Conservation (phyloP, 768 basidiomycete genomes). For the Boletellus emodensis region DNA sequence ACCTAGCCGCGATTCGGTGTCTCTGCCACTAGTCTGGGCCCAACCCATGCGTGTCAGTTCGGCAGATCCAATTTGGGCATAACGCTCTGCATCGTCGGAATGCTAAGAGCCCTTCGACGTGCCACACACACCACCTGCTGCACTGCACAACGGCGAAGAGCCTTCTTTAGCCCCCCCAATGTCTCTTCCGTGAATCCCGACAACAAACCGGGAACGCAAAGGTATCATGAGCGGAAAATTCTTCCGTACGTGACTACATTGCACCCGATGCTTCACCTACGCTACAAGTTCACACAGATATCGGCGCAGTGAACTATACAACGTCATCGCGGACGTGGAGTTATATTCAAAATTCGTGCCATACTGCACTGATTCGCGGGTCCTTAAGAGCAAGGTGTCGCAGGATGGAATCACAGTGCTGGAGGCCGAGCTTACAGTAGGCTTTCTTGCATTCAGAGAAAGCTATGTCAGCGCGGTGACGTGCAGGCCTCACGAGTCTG, state of each 20-base stretch:
- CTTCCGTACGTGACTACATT: slow-evolving; percentile 65
- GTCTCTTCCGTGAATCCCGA: slow-evolving; percentile 42
- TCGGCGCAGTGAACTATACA: slow-evolving; percentile 71
- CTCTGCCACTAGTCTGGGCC: too few species aligned
- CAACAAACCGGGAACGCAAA: slow-evolving; percentile 43
- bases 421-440: slow-evolving; percentile 84
- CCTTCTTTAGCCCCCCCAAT: slow-evolving; percentile 50
- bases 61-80: neutral
- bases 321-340: slow-evolving; percentile 80
- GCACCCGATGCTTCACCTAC: slow-evolving; percentile 6
- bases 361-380: slow-evolving; percentile 73
- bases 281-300: slow-evolving; percentile 50
- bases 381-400: slow-evolving; percentile 39
- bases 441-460: slow-evolving; percentile 84
- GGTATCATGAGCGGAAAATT: slow-evolving; percentile 79
- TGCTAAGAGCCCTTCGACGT: slow-evolving; percentile 17
- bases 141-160: slow-evolving; percentile 19
- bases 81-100: slow-evolving; percentile 4
- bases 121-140: slow-evolving; percentile 1
- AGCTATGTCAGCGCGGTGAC: slow-evolving; percentile 84
- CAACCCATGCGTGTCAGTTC: neutral
- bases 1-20: too few species aligned
- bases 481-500: slow-evolving; percentile 71
- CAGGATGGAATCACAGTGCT: slow-evolving; percentile 44
- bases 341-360: slow-evolving; percentile 88